Percentiles rank a stretch among this genome's conserved stretches.
phyloP scores from a whole-genome alignment of 345 rosid genomes.

The Mangifera indica region DNA sequence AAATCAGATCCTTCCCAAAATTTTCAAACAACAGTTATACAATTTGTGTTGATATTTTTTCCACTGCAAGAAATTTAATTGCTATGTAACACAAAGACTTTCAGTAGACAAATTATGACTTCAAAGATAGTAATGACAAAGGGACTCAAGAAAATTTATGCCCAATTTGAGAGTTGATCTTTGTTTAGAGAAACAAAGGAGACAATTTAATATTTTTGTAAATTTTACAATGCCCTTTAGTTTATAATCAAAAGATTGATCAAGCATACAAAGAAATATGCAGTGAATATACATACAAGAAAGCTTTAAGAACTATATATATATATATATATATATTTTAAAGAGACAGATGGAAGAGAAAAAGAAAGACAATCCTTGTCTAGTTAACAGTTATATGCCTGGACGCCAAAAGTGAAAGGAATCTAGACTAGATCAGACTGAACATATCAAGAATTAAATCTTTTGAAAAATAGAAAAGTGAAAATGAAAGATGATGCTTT shows the following conservation, averaged over 20 bases:
- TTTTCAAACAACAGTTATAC: not conserved
- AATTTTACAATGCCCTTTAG: not conserved
- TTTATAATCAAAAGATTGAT: not conserved
- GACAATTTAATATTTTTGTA: no score
- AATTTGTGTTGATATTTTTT: no score
- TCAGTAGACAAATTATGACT: not conserved
- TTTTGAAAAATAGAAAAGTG: no score
- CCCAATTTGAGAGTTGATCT: not conserved
- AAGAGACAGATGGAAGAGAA: no score
- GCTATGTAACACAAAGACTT: not conserved
- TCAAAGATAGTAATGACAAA: no score
- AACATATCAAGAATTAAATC: no score
- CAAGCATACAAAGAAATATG: not conserved
- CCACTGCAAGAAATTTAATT: not conserved
- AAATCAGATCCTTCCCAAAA: not conserved
- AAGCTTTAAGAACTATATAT: not conserved
- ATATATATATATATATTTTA: not conserved
- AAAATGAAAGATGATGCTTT: not conserved
- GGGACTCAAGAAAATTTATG: not conserved
- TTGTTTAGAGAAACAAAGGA: not conserved
- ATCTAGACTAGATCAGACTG: constrained; percentile 70
- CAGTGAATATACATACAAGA: not conserved
- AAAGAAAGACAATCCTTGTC: not conserved
- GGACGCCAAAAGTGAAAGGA: constrained; percentile 95
- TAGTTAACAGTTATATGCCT: constrained; percentile 38